Evolutionary conservation across 1,284 basidiomycete species (phyloP).

Genomic region (Pseudozyma tsukubaensis): DNA sequence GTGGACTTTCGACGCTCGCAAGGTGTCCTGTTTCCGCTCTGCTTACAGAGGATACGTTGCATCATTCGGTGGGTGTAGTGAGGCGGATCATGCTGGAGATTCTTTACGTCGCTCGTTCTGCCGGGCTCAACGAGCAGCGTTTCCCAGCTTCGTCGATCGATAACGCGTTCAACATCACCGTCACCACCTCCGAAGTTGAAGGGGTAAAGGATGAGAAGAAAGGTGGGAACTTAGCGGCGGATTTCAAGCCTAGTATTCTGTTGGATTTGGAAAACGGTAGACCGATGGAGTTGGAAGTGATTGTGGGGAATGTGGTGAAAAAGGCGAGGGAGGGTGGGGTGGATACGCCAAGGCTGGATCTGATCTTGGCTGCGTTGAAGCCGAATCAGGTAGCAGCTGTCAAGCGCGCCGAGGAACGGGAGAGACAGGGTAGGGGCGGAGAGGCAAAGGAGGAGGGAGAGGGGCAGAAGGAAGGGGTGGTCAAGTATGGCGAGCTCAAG

Average conservation of each 20-base stretch:
- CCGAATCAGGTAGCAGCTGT: slow-evolving; percentile 52
- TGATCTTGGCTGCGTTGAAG: slow-evolving; percentile 56
- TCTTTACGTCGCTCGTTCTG: slow-evolving; percentile 69
- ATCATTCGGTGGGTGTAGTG: slow-evolving; percentile 68
- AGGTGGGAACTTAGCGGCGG: slow-evolving; percentile 17
- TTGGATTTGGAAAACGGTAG: slow-evolving; percentile 59
- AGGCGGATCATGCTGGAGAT: slow-evolving; percentile 70
- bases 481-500: slow-evolving; percentile 17
- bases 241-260: slow-evolving; percentile 63
- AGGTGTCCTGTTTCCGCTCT: slow-evolving; percentile 70
- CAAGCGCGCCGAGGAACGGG: slow-evolving; percentile 3
- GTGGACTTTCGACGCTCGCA: slow-evolving; percentile 69
- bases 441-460: neutral
- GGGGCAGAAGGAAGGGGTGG: neutral
- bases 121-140: slow-evolving; percentile 47
- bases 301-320: slow-evolving; percentile 52
- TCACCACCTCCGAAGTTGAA: slow-evolving; percentile 15
- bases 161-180: slow-evolving; percentile 49
- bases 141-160: slow-evolving; percentile 53
- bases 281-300: slow-evolving; percentile 63
- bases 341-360: slow-evolving; percentile 60
- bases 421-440: neutral
- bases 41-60: slow-evolving; percentile 62
- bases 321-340: slow-evolving; percentile 45
- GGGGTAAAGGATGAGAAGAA: slow-evolving; percentile 4